Base-by-base conservation (phyloP, 2,329 filamentous ascomycete genomes). In the Epichloe amarillans region DNA sequence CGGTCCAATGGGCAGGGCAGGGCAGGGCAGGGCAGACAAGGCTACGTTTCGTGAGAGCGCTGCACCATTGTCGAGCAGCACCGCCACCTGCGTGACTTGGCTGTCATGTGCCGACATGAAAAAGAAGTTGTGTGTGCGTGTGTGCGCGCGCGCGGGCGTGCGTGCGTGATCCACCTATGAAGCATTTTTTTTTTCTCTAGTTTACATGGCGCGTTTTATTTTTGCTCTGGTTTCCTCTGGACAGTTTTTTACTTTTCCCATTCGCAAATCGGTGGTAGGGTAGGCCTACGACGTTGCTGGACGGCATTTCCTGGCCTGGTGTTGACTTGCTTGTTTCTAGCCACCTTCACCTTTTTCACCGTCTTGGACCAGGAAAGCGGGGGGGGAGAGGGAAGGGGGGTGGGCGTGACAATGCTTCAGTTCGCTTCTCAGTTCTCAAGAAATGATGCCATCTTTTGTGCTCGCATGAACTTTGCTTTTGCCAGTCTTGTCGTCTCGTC, bases 241-340 rank as follows among this genome's bases (percentile, higher is more conserved):
- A 23, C 21, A 4, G 21, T 23, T 23, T 23, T 23, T 23, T 23
- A n/a, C 7, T 38, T 38, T 38, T 14, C 36, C 36, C 36, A 38
- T 38, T 38, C 14, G 2, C 36, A 1, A n/a, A 2, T 38, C 36
- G 11, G 8, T 6, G 36, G 36, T 38, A 38, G 36, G 36, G 12
- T 30, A 26, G 23, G 26, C 26, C 26, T 30, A 30, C 36, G 36
- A 38, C 36, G 36, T 38, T 38, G n/a, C 36, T 38, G 36, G 36
- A n/a, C 7, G 42, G 42, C n/a, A 19, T 35, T 33, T 46, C 36
- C 14, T 23, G 36, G 42, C 36, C 14, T 23, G 36, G 42, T 51
- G 47, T 42, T 51, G 23, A 30, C 26, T 30, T 51, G 49, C 49
- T 51, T 51, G 49, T 51, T 47, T 51, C 30, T 42, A 30, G 35